Evolutionary conservation across 164 flowering plant species (phyloP).

Genomic region (Magnolia kwangsiensis): DNA sequence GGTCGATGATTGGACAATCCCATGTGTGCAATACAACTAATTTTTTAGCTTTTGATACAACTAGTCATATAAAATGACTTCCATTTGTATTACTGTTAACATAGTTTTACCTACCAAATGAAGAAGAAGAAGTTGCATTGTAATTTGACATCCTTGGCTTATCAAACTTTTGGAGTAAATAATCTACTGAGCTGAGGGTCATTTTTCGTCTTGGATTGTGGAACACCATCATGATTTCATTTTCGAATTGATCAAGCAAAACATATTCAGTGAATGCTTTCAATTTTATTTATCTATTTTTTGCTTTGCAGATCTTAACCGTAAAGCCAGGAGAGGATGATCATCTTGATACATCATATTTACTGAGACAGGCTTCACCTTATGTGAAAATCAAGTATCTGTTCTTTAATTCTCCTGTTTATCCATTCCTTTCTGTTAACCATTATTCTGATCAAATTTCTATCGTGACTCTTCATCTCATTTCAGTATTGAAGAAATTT

Average conservation of each 20-base stretch:
- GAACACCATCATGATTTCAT: background rate
- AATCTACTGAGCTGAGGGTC: background rate
- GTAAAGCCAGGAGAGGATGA: slow-evolving; percentile 73
- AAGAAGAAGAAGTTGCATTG: too few relatives aligned
- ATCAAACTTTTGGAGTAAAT: background rate
- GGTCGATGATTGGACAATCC: too few relatives aligned
- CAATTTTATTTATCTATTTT: background rate
- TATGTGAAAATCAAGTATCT: slow-evolving; percentile 70
- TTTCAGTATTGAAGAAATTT: background rate
- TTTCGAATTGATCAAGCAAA: background rate
- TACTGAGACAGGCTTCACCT: slow-evolving; percentile 86
- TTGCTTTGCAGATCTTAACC: slow-evolving; percentile 66
- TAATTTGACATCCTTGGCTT: background rate
- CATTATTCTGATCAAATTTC: background rate
- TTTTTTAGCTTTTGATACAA: too few relatives aligned
- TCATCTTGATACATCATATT: slow-evolving; percentile 66
- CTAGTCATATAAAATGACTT: too few relatives aligned
- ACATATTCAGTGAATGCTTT: slow-evolving; percentile 5
- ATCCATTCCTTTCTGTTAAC: background rate
- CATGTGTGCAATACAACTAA: too few relatives aligned
- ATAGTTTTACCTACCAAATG: too few relatives aligned
- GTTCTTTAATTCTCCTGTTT: background rate
- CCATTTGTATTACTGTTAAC: too few relatives aligned
- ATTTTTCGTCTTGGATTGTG: background rate
- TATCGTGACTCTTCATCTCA: background rate